These are phyloP conservation scores for Colletotrichum cereale DNA, from an alignment of 2,329 filamentous ascomycete species.

Conservation along the genomic window DNA sequence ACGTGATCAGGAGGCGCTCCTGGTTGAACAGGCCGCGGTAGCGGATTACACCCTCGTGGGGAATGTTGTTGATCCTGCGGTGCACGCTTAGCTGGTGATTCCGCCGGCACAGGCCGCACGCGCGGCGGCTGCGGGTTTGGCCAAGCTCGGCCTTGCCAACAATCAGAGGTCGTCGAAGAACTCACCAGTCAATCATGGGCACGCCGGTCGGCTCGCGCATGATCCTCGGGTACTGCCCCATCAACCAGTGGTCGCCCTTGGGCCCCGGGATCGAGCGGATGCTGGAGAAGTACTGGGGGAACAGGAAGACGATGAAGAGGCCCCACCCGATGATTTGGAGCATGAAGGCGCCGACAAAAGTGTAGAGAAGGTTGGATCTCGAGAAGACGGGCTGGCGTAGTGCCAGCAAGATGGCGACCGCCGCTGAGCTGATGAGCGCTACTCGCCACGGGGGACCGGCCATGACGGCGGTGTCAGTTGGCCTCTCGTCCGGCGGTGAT, in stretches of 20 bases:
- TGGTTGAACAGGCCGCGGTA: conserved; percentile 73
- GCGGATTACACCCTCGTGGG: conserved; percentile 77
- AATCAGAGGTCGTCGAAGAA: conserved; percentile 8
- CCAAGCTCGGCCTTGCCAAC: not conserved
- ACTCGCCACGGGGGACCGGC: conserved; percentile 30
- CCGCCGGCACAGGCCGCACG: too few relatives aligned
- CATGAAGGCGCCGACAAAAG: conserved; percentile 53
- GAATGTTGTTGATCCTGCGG: conserved; percentile 69
- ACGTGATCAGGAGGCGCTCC: conserved; percentile 72
- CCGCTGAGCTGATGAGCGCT: conserved; percentile 30
- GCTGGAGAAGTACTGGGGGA: conserved; percentile 63
- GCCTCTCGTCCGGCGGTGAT: conserved; percentile 2
- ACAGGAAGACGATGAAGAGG: conserved; percentile 60
- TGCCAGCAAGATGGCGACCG: conserved; percentile 27
- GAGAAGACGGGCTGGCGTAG: conserved; percentile 45
- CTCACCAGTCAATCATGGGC: conserved; percentile 63
- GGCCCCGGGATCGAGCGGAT: conserved; percentile 62
- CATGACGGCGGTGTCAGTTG: conserved; percentile 16
- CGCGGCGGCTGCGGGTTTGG: conserved; percentile 37
- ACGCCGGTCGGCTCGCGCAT: conserved; percentile 54
- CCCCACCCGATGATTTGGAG: conserved; percentile 51
- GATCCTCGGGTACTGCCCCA: conserved; percentile 62
- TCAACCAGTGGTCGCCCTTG: conserved; percentile 56
- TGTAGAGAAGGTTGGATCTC: conserved; percentile 46
- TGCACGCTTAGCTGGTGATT: conserved; percentile 49